Conservation (phyloP, 2,329 filamentous ascomycete species). For the Colletotrichum somersetense region DNA sequence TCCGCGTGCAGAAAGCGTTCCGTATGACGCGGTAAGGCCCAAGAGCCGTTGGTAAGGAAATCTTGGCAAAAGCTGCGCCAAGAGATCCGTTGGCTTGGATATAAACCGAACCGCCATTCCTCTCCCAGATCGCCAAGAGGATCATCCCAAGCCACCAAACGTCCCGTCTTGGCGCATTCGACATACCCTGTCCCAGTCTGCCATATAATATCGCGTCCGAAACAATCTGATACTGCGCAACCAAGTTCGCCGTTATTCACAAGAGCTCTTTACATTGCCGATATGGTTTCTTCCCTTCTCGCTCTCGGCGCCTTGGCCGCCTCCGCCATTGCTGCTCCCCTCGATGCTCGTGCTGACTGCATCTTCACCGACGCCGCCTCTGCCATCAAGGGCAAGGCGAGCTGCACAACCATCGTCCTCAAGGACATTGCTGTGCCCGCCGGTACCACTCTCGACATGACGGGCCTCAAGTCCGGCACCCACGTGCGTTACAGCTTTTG, state of each 20-base stretch:
- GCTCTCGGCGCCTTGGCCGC: constrained; percentile 49
- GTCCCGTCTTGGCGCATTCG: constrained; percentile 34
- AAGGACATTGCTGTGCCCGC: constrained; percentile 67
- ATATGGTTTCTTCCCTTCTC: constrained; percentile 42
- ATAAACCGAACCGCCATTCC: constrained; percentile 36
- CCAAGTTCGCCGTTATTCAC: constrained; percentile 21
- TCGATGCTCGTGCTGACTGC: constrained; percentile 53
- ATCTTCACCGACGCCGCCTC: constrained; percentile 66
- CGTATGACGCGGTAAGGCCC: background rate
- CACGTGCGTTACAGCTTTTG: constrained; percentile 42
- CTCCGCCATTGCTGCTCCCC: constrained; percentile 44
- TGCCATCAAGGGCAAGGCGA: constrained; percentile 61
- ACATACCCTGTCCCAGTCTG: background rate
- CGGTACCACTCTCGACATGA: constrained; percentile 70
- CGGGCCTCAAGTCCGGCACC: constrained; percentile 63
- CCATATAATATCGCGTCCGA: background rate
- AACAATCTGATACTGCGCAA: constrained; percentile 32
- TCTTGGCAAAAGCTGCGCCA: constrained; percentile 25
- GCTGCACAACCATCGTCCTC: constrained; percentile 67
- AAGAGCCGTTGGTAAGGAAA: background rate
- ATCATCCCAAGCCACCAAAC: constrained; percentile 34
- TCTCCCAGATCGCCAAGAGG: constrained; percentile 36
- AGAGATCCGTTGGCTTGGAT: constrained; percentile 35
- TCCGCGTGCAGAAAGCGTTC: background rate
- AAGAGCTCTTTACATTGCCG: background rate